Evolutionary conservation across 352 stramenopile genomes (phyloP).

Genomic region (Phytophthora hybrid): DNA sequence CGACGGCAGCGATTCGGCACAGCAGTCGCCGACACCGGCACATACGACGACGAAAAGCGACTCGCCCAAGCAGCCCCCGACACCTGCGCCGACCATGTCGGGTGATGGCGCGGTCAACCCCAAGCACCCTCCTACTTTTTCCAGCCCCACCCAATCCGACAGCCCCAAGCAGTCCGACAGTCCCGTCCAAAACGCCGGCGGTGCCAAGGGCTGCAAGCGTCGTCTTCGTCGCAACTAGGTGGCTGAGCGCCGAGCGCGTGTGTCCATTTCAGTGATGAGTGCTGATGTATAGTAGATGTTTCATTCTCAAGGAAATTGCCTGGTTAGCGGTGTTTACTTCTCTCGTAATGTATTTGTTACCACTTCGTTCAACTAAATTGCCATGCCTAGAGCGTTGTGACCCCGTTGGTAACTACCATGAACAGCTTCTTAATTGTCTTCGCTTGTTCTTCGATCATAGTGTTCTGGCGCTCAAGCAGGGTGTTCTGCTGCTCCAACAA

Average conservation of each 20-base stretch:
- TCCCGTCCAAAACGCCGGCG: too few species aligned
- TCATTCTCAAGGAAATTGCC: background rate
- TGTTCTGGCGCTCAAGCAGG: constrained; percentile 50
- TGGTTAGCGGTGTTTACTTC: too few species aligned
- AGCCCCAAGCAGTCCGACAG: constrained; percentile 4
- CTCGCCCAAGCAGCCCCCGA: too few species aligned
- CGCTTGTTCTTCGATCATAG: constrained; percentile 46
- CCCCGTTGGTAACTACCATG: constrained; percentile 25
- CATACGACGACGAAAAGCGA: too few species aligned
- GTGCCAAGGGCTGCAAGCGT: constrained; percentile 28
- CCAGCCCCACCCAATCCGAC: background rate
- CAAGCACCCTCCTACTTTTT: too few species aligned
- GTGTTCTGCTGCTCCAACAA: constrained; percentile 47
- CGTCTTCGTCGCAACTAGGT: constrained; percentile 17
- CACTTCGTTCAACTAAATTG: too few species aligned
- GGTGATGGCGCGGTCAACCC: too few species aligned
- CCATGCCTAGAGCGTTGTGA: constrained; percentile 10
- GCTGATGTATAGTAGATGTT: background rate
- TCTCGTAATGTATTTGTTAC: too few species aligned
- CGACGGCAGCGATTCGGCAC: constrained; percentile 16
- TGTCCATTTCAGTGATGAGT: background rate
- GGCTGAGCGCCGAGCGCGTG: background rate
- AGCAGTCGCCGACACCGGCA: too few species aligned
- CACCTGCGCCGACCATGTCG: too few species aligned
- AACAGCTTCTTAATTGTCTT: constrained; percentile 48